A percentile compares a stretch with the other conserved stretches of the same genome.
Conservation (phyloP, 2,329 filamentous ascomycete species). For the Fusarium succisae region DNA sequence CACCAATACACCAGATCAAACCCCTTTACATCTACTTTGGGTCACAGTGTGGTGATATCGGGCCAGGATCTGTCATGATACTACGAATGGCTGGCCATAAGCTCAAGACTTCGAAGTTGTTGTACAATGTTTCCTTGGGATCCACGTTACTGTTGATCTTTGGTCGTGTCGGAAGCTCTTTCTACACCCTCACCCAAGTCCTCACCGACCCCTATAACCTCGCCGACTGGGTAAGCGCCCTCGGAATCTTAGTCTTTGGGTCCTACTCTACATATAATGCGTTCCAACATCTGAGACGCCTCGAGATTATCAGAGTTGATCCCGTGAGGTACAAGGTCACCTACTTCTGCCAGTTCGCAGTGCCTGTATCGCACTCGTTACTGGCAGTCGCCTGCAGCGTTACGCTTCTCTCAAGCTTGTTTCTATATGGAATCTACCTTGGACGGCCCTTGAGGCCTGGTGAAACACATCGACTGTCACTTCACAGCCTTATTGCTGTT, state of each 20-base stretch:
- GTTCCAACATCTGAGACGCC: conserved; percentile 28
- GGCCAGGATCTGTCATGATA: conserved; percentile 26
- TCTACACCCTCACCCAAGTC: conserved; percentile 29
- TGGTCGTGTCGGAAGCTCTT: conserved; percentile 24
- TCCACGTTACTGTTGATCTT: conserved; percentile 24
- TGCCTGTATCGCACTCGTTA: conserved; percentile 31
- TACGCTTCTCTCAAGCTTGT: conserved; percentile 25
- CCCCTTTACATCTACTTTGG: conserved; percentile 41
- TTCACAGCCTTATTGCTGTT: conserved; percentile 17
- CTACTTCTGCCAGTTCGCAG: neutral
- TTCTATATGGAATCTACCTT: conserved; percentile 32
- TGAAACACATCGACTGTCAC: conserved; percentile 14
- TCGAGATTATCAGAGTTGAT: conserved; percentile 22
- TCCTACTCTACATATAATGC: conserved; percentile 29
- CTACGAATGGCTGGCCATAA: conserved; percentile 30
- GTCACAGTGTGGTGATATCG: conserved; percentile 40
- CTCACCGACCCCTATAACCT: conserved; percentile 33
- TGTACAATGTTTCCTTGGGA: conserved; percentile 23
- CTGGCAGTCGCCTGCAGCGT: conserved; percentile 25
- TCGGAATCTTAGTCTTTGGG: conserved; percentile 35
- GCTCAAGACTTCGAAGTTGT: conserved; percentile 17
- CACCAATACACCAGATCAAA: conserved; percentile 39
- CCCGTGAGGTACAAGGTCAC: conserved; percentile 10
- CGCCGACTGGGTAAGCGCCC: conserved; percentile 36
- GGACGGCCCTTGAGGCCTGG: neutral